Conservation (phyloP, 179 eudicot species). For the Corrigiola litoralis region DNA sequence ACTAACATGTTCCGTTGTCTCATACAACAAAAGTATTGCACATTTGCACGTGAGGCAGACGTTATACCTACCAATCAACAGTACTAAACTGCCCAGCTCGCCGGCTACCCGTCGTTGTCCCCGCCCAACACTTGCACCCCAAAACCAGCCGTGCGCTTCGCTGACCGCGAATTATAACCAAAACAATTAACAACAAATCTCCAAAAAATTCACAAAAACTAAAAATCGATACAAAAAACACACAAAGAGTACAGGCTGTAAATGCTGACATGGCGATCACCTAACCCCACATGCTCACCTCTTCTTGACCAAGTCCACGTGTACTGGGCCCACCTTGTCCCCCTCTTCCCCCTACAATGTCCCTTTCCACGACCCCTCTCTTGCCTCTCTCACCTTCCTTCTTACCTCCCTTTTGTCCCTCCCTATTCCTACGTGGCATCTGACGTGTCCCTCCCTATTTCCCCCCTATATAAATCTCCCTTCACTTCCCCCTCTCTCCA, state of each 20-base stretch:
- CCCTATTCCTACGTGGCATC: slow-evolving; percentile 37
- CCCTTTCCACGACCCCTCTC: slow-evolving; percentile 26
- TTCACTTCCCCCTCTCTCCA: slow-evolving; percentile 5
- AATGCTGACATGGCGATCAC: slow-evolving; percentile 33
- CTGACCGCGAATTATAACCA: background rate
- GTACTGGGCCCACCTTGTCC: slow-evolving; percentile 41
- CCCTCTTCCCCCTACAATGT: slow-evolving; percentile 22
- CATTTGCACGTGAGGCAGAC: slow-evolving; percentile 21
- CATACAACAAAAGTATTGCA: no score
- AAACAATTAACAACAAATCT: no score
- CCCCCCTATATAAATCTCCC: slow-evolving; percentile 20
- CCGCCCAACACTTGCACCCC: slow-evolving; percentile 16
- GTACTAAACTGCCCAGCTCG: slow-evolving; percentile 27
- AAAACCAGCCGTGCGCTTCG: slow-evolving; percentile 34
- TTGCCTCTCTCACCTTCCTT: slow-evolving; percentile 17
- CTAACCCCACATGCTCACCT: slow-evolving; percentile 35
- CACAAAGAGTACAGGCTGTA: slow-evolving; percentile 3
- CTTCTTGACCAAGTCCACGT: slow-evolving; percentile 22
- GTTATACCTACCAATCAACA: no score
- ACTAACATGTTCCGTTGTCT: no score
- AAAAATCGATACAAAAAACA: background rate
- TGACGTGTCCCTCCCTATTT: slow-evolving; percentile 11
- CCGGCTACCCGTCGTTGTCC: slow-evolving; percentile 18
- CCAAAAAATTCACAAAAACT: no score
- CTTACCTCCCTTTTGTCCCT: no score